Conservation (phyloP, 331 rosid species). For the Ulmus americana region DNA sequence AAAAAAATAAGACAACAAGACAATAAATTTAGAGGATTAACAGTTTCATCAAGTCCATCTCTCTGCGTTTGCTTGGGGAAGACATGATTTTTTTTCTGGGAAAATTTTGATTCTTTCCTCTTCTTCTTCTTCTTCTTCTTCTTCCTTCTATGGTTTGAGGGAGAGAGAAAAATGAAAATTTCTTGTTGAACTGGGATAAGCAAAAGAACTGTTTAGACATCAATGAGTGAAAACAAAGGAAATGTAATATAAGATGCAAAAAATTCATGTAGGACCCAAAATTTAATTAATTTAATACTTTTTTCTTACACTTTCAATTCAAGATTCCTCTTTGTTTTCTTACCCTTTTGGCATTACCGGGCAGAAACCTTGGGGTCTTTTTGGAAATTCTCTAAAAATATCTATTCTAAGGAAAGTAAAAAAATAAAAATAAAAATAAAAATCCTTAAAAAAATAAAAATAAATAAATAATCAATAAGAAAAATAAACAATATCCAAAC, state of each 20-base stretch:
- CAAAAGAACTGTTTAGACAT: conserved; percentile 31
- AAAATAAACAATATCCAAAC: no score
- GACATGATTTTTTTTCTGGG: conserved; percentile 42
- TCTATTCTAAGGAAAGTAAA: no score
- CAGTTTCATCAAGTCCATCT: conserved; percentile 96
- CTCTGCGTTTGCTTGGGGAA: conserved; percentile 88
- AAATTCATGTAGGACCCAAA: conserved; percentile 11
- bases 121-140: conserved; percentile 8
- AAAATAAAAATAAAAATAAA: no score
- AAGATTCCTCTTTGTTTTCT: conserved; percentile 4
- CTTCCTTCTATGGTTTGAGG: conserved; percentile 4
- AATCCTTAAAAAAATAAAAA: no score
- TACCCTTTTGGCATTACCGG: not conserved
- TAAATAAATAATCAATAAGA: no score
- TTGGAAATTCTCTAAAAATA: not conserved
- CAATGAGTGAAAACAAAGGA: conserved; percentile 24
- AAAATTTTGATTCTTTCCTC: not conserved
- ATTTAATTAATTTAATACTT: not conserved
- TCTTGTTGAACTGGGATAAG: conserved; percentile 35
- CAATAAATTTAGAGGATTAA: conserved; percentile 28
- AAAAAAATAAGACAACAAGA: not conserved
- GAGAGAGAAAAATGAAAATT: conserved; percentile 13
- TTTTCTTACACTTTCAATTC: not conserved
- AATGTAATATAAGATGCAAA: conserved; percentile 20
- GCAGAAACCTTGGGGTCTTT: not conserved